Percentiles rank a stretch among this genome's conserved stretches.
phyloP scores from a whole-genome alignment of 2,329 filamentous ascomycete species.

The Penicillium sp. region DNA sequence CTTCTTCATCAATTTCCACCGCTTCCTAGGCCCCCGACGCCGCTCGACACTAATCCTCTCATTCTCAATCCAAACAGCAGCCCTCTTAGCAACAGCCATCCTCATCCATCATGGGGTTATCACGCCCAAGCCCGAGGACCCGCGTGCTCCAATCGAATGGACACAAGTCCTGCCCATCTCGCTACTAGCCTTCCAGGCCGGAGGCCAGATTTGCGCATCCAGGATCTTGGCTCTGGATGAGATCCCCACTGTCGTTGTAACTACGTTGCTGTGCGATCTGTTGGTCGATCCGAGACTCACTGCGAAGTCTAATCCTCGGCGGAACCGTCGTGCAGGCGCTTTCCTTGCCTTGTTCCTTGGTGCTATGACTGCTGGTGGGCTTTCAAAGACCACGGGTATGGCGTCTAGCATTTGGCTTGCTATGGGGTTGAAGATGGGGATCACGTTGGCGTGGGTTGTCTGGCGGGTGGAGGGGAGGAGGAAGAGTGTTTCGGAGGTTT shows the following conservation, averaged over 20 bases:
- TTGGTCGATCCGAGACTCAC: conserved; percentile 35
- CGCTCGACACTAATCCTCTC: conserved; percentile 40
- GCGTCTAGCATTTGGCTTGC: conserved; percentile 42
- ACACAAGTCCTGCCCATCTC: conserved; percentile 39
- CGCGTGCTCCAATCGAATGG: conserved; percentile 34
- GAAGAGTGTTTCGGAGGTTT: conserved; percentile 2
- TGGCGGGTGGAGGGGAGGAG: conserved; percentile 28
- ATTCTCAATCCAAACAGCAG: conserved; percentile 38
- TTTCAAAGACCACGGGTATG: conserved; percentile 37
- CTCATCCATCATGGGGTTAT: conserved; percentile 37
- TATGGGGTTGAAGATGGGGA: conserved; percentile 34
- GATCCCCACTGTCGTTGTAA: conserved; percentile 43
- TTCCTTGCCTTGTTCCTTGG: conserved; percentile 41
- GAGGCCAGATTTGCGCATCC: conserved; percentile 40
- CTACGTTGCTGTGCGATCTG: conserved; percentile 40
- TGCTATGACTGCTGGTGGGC: conserved; percentile 41
- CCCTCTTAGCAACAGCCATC: conserved; percentile 34
- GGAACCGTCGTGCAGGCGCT: conserved; percentile 36
- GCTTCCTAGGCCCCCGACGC: conserved; percentile 33
- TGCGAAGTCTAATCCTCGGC: conserved; percentile 26
- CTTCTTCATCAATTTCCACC: conserved; percentile 39
- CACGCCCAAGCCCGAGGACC: conserved; percentile 29
- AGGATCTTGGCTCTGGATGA: conserved; percentile 39
- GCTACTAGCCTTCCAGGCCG: conserved; percentile 41
- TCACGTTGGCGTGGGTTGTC: conserved; percentile 37